These are phyloP conservation scores for Castanospermum australe DNA, from an alignment of 306 rosid genomes.

Conservation along the genomic window DNA sequence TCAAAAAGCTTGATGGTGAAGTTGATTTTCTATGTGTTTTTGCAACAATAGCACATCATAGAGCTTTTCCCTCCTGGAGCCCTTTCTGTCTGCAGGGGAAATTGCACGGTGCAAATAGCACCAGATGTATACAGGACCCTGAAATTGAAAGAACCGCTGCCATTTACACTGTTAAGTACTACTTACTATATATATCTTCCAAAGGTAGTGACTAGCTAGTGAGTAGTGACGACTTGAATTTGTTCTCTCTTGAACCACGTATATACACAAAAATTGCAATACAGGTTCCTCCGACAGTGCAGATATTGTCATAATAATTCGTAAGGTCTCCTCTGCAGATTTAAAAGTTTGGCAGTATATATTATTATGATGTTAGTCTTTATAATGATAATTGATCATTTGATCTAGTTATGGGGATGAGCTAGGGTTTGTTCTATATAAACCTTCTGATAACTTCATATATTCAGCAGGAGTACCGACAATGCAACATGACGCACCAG, in stretches of 20 bases:
- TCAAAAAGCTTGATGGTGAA: not conserved
- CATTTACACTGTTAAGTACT: not conserved
- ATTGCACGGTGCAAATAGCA: not conserved
- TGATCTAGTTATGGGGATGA: not conserved
- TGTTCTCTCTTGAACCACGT: not conserved
- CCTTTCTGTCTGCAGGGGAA: not conserved
- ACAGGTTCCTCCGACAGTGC: not conserved
- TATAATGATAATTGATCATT: not conserved
- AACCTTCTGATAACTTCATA: not conserved
- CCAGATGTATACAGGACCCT: not conserved
- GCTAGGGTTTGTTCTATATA: not conserved
- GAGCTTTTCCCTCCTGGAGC: not conserved
- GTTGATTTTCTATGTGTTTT: not conserved
- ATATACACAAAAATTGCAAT: not conserved
- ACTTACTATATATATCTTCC: too few relatives aligned
- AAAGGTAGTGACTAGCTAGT: not conserved
- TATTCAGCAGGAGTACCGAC: not conserved
- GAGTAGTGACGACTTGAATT: not conserved
- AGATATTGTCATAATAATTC: too few relatives aligned
- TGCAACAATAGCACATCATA: not conserved
- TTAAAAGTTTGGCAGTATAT: not conserved
- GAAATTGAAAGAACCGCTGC: not conserved
- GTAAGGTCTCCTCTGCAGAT: too few relatives aligned
- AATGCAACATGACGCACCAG: not conserved
- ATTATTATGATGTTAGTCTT: not conserved